Evolutionary conservation across 2,329 filamentous ascomycete genomes (phyloP).

Genomic region (Curvularia sp.): DNA sequence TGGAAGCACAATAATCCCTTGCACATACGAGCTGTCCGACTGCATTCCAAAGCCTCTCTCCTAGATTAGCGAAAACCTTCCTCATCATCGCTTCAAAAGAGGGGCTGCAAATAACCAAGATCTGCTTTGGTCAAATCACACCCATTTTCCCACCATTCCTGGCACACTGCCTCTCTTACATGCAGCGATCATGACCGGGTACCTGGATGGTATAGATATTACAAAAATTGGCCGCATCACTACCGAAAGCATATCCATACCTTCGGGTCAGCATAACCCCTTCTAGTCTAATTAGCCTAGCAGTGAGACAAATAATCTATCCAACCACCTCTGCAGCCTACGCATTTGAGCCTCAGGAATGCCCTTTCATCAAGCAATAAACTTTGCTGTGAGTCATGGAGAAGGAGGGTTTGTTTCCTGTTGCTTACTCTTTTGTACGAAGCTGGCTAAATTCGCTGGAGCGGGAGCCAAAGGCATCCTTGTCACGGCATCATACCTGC

Average conservation of each 20-base stretch:
- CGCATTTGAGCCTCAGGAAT: too few species aligned
- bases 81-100: background rate
- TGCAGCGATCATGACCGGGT: background rate
- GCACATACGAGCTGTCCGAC: background rate
- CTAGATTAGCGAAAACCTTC: background rate
- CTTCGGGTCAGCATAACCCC: too few species aligned
- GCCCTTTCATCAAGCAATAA: too few species aligned
- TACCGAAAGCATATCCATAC: background rate
- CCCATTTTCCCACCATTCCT: background rate
- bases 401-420: background rate
- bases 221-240: background rate
- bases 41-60: too few species aligned
- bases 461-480: background rate
- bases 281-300: too few species aligned
- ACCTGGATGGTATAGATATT: background rate
- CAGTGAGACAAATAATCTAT: too few species aligned
- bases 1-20: background rate
- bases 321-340: too few species aligned
- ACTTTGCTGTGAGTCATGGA: background rate
- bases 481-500: background rate
- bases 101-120: background rate
- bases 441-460: background rate
- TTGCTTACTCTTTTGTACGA: background rate
- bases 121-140: background rate
- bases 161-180: too few species aligned